phyloP scores from a whole-genome alignment of 23 red algal genomes.

The Chondrus crispus region DNA sequence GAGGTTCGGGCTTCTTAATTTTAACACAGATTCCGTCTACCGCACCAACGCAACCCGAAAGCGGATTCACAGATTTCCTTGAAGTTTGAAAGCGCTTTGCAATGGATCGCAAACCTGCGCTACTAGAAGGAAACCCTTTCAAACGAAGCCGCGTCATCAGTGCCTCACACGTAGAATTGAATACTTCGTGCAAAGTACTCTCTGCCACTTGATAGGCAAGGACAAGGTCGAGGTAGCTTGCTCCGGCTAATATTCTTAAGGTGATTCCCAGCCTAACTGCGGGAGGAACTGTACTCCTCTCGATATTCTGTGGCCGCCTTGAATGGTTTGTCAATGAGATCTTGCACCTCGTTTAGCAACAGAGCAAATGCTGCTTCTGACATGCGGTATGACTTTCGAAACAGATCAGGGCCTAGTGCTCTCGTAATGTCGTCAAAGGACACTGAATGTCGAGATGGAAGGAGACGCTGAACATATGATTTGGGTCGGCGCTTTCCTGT shows the following conservation, averaged over 20 bases:
- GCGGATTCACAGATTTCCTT: background rate
- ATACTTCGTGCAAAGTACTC: background rate
- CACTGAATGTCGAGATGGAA: too few species aligned
- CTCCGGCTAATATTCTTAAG: background rate
- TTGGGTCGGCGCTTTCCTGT: too few species aligned
- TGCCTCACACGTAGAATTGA: background rate
- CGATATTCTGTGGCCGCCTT: too few species aligned
- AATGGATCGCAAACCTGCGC: background rate
- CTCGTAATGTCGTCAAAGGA: too few species aligned
- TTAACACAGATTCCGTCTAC: conserved; percentile 1
- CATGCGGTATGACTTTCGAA: too few species aligned
- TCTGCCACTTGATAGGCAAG: background rate
- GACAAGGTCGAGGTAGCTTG: background rate
- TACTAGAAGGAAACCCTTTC: background rate
- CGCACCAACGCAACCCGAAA: background rate
- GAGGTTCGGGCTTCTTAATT: background rate
- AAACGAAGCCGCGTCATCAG: background rate
- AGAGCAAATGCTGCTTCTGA: too few species aligned
- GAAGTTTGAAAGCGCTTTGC: background rate
- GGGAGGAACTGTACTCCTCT: background rate
- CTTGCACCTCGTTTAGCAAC: too few species aligned
- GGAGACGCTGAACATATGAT: too few species aligned
- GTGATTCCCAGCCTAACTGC: background rate
- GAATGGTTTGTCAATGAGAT: too few species aligned
- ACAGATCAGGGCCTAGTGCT: too few species aligned